phyloP scores from a whole-genome alignment of 2,329 filamentous ascomycete genomes.

The Fulvia fulva region DNA sequence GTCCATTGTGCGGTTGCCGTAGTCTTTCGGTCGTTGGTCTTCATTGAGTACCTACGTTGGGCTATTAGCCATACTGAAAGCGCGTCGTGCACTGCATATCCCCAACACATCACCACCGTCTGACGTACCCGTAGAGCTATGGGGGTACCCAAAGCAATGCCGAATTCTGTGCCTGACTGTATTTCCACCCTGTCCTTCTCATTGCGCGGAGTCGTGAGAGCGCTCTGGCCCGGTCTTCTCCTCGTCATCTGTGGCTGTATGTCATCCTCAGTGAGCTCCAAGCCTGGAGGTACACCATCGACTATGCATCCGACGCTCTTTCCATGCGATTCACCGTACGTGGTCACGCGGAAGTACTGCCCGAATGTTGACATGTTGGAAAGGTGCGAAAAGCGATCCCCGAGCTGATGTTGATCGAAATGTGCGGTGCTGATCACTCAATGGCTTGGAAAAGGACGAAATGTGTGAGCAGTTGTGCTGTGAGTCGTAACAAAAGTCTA shows the following conservation, averaged over 20 bases:
- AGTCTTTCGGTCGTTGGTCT: slow-evolving; percentile 89
- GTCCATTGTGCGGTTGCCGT: slow-evolving; percentile 81
- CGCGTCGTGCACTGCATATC: no score
- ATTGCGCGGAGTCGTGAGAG: slow-evolving; percentile 85
- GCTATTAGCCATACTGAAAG: no score
- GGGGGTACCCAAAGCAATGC: slow-evolving; percentile 83
- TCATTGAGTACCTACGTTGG: slow-evolving; percentile 91
- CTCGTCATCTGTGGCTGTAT: slow-evolving; percentile 95
- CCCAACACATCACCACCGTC: no score
- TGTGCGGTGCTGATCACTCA: slow-evolving; percentile 21
- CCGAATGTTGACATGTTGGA: slow-evolving; percentile 94
- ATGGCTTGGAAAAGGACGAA: not conserved
- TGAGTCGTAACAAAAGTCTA: not conserved
- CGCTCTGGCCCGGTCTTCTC: slow-evolving; percentile 80
- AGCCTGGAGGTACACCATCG: slow-evolving; percentile 84
- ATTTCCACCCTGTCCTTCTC: slow-evolving; percentile 91
- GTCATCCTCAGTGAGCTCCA: slow-evolving; percentile 68
- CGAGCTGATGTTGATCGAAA: no score
- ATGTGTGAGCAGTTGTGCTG: not conserved
- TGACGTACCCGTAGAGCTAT: slow-evolving; percentile 82
- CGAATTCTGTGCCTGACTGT: slow-evolving; percentile 87
- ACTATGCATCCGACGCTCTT: slow-evolving; percentile 91
- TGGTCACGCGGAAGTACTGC: slow-evolving; percentile 74
- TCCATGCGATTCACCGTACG: slow-evolving; percentile 86
- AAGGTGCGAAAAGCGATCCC: no score